These are phyloP conservation scores for Diplodia sapinea DNA, from an alignment of 2,329 filamentous ascomycete genomes.

Conservation along the genomic window DNA sequence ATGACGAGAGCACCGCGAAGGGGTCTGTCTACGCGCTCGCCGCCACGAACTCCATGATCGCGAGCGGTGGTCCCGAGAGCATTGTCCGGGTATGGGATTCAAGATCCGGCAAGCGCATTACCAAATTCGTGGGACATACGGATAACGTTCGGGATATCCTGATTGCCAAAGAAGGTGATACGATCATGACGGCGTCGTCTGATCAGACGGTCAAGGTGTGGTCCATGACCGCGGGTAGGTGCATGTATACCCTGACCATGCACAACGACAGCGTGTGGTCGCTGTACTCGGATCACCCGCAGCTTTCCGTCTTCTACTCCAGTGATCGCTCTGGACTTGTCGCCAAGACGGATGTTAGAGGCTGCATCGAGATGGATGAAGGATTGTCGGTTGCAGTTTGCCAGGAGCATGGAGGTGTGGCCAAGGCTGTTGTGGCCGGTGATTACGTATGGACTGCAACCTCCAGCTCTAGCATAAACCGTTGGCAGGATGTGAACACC, in stretches of 20 bases:
- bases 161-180: constrained; percentile 86
- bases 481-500: constrained; percentile 87
- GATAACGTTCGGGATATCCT: constrained; percentile 92
- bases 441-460: constrained; percentile 91
- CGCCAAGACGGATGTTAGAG: constrained; percentile 92
- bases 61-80: constrained; percentile 92
- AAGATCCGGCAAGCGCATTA: constrained; percentile 84
- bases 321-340: constrained; percentile 89
- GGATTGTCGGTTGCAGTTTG: constrained; percentile 88
- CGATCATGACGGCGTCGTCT: constrained; percentile 89
- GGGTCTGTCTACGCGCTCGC: constrained; percentile 93
- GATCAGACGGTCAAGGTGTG: constrained; percentile 98
- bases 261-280: constrained; percentile 99
- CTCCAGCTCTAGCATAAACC: constrained; percentile 86
- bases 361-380: constrained; percentile 78
- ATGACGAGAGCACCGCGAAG: constrained; percentile 80
- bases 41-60: constrained; percentile 78
- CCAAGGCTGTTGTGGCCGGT: constrained; percentile 66
- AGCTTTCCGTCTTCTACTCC: constrained; percentile 90
- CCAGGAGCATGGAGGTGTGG: constrained; percentile 86
- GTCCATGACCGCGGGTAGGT: constrained; percentile 92
- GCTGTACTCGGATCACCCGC: constrained; percentile 84
- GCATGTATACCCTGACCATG: constrained; percentile 98
- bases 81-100: constrained; percentile 92
- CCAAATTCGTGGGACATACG: constrained; percentile 95